Conservation (phyloP, 768 basidiomycete species). For the Mycena polygramma region DNA sequence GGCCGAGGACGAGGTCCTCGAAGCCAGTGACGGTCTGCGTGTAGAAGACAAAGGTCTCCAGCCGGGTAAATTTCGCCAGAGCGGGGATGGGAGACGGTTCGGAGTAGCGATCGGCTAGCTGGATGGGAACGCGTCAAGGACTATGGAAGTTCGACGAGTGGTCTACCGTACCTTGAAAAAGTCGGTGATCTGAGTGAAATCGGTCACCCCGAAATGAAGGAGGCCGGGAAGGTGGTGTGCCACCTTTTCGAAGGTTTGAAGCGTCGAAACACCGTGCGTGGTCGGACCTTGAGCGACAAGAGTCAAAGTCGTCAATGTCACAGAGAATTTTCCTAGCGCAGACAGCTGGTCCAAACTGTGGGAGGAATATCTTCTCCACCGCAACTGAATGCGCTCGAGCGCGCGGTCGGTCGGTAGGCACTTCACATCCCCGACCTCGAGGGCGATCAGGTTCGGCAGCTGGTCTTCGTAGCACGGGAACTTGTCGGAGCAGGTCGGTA, state of each 20-base stretch:
- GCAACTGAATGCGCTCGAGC: constrained; percentile 33
- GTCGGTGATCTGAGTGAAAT: constrained; percentile 1
- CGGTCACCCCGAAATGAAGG: constrained; percentile 27
- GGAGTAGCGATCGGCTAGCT: neutral
- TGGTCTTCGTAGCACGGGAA: constrained; percentile 32
- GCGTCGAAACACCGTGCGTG: neutral
- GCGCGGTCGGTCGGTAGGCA: constrained; percentile 14
- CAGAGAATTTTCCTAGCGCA: constrained; percentile 17
- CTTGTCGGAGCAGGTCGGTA: neutral
- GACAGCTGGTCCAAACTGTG: constrained; percentile 3
- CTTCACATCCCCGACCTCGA: constrained; percentile 21
- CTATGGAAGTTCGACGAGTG: neutral
- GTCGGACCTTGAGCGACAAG: constrained; percentile 10
- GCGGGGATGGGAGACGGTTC: constrained; percentile 2
- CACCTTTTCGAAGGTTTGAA: constrained; percentile 7
- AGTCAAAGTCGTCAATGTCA: constrained; percentile 29
- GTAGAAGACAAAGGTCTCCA: constrained; percentile 27
- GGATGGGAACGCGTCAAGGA: neutral
- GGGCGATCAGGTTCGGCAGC: constrained; percentile 31
- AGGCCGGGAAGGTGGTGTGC: constrained; percentile 14
- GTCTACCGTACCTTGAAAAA: neutral
- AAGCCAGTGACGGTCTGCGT: constrained; percentile 15
- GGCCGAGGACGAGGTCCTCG: neutral
- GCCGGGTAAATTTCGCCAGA: constrained; percentile 2
- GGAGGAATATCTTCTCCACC: neutral